Percentiles rank a stretch among this genome's conserved stretches.
Conservation (phyloP, 2,329 filamentous ascomycete species). For the Aspergillus bombycis region DNA sequence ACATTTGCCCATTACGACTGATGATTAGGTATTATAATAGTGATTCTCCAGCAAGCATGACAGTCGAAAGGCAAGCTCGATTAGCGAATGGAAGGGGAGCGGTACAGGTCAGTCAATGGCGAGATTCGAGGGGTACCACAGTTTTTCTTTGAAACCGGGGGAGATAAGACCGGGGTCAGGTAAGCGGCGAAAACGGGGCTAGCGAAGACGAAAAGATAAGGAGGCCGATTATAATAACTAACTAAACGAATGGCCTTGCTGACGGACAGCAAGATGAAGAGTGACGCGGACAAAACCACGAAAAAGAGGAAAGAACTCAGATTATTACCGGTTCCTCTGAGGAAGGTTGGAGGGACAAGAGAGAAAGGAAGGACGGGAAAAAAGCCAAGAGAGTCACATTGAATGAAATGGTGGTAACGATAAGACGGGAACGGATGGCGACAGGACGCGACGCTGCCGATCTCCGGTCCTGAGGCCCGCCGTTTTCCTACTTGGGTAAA, state of each 20-base stretch:
- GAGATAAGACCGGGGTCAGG: neutral
- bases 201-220: neutral
- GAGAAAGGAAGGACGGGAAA: slow-evolving; percentile 8
- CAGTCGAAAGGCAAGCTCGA: slow-evolving; percentile 19
- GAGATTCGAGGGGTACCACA: neutral
- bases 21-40: slow-evolving; percentile 13
- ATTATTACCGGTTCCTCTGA: neutral
- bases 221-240: neutral
- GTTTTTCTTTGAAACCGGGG: neutral
- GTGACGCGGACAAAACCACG: slow-evolving; percentile 5
- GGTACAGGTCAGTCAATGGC: neutral
- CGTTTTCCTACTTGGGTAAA: neutral
- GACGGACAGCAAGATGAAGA: slow-evolving; percentile 17
- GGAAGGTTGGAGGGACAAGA: neutral
- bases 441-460: slow-evolving; percentile 23
- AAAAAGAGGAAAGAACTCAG: slow-evolving; percentile 4
- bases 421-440: slow-evolving; percentile 27
- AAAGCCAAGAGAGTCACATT: slow-evolving; percentile 11
- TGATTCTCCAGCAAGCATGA: slow-evolving; percentile 35
- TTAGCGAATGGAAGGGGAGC: slow-evolving; percentile 2
- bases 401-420: slow-evolving; percentile 11
- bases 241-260: slow-evolving; percentile 22
- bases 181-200: neutral
- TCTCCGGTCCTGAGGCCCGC: slow-evolving; percentile 5
- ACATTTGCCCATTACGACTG: slow-evolving; percentile 46